Percentiles rank a stretch among this genome's conserved stretches.
phyloP scores from a whole-genome alignment of 306 rosid genomes.

The Quercus mongolica region DNA sequence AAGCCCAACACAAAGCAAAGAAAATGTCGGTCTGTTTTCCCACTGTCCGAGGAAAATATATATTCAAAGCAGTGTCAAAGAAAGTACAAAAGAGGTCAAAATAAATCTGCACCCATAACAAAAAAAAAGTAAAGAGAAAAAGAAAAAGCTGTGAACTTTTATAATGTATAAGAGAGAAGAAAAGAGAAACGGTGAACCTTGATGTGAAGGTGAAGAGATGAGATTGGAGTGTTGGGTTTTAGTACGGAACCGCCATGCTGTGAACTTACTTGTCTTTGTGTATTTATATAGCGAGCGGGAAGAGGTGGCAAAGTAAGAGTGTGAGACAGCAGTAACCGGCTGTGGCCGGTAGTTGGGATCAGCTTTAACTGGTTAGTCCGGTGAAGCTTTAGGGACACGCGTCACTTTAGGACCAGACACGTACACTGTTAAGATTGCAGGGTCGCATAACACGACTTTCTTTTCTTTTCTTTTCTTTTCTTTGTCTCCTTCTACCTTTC shows the following conservation, averaged over 20 bases:
- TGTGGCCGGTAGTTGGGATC: not conserved
- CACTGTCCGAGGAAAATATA: not conserved
- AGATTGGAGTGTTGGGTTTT: not conserved
- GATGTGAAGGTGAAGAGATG: not conserved
- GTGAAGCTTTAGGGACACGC: not conserved
- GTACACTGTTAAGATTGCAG: slow-evolving; percentile 1
- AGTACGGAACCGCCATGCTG: slow-evolving; percentile 17
- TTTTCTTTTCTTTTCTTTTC: not conserved
- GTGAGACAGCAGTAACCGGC: slow-evolving; percentile 17
- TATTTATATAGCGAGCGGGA: slow-evolving; percentile 22
- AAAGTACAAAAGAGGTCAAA: not conserved
- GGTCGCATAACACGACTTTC: not conserved
- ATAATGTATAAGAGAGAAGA: not conserved
- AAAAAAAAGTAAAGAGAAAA: not conserved
- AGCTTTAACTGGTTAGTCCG: not conserved
- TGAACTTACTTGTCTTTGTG: not conserved
- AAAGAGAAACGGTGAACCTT: not conserved
- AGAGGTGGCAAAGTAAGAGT: not conserved
- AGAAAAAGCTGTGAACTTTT: not conserved
- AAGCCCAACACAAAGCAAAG: slow-evolving; percentile 1
- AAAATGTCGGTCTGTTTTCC: slow-evolving; percentile 1
- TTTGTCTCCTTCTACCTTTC: not conserved
- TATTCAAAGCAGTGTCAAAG: slow-evolving; percentile 2
- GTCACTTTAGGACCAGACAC: not conserved
- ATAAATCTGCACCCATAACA: not conserved